Percentiles rank a stretch among this genome's conserved stretches.
Conservation (phyloP, 768 basidiomycete genomes). For the Podaxis carcinomalis region DNA sequence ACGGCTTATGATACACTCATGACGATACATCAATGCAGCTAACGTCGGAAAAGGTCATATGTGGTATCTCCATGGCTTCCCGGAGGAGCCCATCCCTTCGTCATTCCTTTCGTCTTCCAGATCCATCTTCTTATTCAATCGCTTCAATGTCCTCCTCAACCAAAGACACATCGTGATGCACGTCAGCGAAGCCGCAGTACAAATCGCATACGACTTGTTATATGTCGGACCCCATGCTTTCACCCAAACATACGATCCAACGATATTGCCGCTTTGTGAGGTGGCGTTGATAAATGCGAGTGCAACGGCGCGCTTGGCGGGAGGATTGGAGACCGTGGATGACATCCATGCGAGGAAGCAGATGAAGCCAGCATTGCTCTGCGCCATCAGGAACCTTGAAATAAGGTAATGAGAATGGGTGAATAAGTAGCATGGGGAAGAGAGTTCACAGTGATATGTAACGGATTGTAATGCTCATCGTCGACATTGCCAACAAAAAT, state of each 20-base stretch:
- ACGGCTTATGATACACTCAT: background rate
- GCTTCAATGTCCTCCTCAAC: conserved; percentile 42
- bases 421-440: background rate
- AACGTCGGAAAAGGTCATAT: background rate
- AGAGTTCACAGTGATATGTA: conserved; percentile 55
- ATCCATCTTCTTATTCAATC: conserved; percentile 36
- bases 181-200: conserved; percentile 51
- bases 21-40: background rate
- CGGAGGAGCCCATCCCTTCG: conserved; percentile 28
- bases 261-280: conserved; percentile 79
- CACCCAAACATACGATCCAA: conserved; percentile 80
- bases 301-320: conserved; percentile 86
- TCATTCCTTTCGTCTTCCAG: conserved; percentile 30
- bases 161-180: conserved; percentile 45
- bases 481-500: conserved; percentile 60
- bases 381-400: conserved; percentile 70
- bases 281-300: conserved; percentile 81
- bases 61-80: conserved; percentile 9
- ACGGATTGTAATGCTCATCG: conserved; percentile 56
- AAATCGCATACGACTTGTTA: conserved; percentile 66
- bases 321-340: conserved; percentile 51
- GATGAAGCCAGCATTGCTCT: conserved; percentile 70
- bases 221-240: conserved; percentile 68
- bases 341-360: conserved; percentile 54
- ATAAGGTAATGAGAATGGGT: conserved; percentile 1